Conservation (phyloP, 306 rosid genomes). For the Prunus campanulata region DNA sequence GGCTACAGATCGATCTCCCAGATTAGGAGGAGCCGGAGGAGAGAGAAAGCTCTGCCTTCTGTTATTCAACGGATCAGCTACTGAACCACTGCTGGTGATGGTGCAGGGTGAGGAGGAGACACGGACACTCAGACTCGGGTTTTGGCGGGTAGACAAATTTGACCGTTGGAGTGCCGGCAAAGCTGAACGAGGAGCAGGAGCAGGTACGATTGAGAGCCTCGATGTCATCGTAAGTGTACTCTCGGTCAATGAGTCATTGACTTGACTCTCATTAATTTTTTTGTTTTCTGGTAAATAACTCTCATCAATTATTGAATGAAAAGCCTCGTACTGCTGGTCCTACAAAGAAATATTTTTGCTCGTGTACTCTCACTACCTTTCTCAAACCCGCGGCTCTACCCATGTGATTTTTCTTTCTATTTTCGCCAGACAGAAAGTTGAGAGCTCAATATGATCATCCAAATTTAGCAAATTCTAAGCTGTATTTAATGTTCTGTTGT, state of each 20-base stretch:
- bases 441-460: too few species aligned
- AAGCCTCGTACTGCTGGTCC: too few species aligned
- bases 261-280: neutral
- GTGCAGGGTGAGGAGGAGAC: neutral
- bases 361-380: too few species aligned
- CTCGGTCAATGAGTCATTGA: neutral
- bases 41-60: constrained; percentile 12
- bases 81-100: neutral
- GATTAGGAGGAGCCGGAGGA: neutral
- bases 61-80: neutral
- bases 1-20: constrained; percentile 14
- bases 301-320: too few species aligned
- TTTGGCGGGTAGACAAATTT: constrained; percentile 24
- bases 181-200: neutral
- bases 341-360: too few species aligned
- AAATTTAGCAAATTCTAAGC: too few species aligned
- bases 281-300: too few species aligned
- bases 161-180: constrained; percentile 19
- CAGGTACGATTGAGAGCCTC: neutral
- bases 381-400: too few species aligned
- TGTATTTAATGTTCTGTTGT: too few species aligned
- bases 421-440: too few species aligned
- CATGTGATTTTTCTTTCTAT: too few species aligned
- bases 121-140: neutral
- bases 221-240: constrained; percentile 24